Base-by-base conservation (phyloP, 2,329 filamentous ascomycete species). In the Diaporthe citriasiana region DNA sequence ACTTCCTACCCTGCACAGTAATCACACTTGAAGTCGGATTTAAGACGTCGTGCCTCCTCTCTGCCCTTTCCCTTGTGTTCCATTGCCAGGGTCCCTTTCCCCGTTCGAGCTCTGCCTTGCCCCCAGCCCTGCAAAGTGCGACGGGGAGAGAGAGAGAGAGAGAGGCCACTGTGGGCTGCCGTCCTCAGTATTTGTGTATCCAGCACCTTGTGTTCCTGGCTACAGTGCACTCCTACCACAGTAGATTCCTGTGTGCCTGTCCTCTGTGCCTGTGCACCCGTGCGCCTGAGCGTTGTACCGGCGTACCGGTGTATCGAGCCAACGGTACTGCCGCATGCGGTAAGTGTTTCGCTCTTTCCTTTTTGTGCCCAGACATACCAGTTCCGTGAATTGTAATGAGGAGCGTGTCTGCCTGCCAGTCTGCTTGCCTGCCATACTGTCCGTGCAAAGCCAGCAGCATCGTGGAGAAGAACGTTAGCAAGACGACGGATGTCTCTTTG, bases 261-360 rank as follows among this genome's bases (percentile, higher is more conserved):
- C 22, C 22, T 12, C 22, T 27, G 35, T 33, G 12, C 35, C 35
- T 51, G 60, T 22, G 60, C 25, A 19, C 60, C 10, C 1, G 45
- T 50, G 60, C 27, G 60, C 42, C 42, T 17, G 60, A 50, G 42
- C 30, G 59, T 42, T 45, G 60, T 65, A 19, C 60, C 45, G 30
- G 60, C 42, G 45, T 51, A 27, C 45, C 22, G 47, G 63, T 22
- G 63, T 53, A 33, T n/a, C 30, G 19, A 38, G 27, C 4, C 7
- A 12, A 51, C 47, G 15, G 63, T 68, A 13, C 30, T 38, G 33
- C 63, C 47, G 10, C 12, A 68, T 68, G 5, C 63, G 63, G 63
- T 12, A 68, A 68, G 47, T 53, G 63, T 53, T 68, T 68, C 63
- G 63, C 47, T 68, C 47, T 68, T 40, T 53, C 47, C 63, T 53